Conservation (phyloP, 208 protist species). For the Trypanosoma platydactyli region DNA sequence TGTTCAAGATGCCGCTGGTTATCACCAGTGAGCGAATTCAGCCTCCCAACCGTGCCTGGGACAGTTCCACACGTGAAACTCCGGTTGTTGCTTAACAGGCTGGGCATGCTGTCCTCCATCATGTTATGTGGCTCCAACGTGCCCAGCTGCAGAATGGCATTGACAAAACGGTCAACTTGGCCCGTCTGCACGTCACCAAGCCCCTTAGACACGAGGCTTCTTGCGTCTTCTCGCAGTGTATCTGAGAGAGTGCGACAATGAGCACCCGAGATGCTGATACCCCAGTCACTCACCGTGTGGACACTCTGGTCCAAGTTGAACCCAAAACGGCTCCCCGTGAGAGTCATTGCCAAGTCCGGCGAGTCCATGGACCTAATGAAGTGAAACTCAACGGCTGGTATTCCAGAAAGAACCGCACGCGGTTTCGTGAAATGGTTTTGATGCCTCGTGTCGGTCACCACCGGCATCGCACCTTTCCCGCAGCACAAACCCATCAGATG, state of each 20-base stretch:
- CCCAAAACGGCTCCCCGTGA: constrained; percentile 20
- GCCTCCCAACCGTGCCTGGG: background rate
- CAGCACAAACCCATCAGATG: constrained; percentile 23
- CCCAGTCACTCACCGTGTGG: constrained; percentile 35
- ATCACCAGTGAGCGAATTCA: constrained; percentile 14
- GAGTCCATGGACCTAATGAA: constrained; percentile 38
- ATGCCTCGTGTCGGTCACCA: constrained; percentile 22
- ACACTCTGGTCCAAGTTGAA: constrained; percentile 47
- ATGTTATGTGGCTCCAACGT: constrained; percentile 33
- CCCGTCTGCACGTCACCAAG: constrained; percentile 52
- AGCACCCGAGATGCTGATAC: background rate
- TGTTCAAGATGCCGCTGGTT: constrained; percentile 44
- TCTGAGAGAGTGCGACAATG: background rate
- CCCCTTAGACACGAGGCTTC: constrained; percentile 66
- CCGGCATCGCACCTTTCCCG: constrained; percentile 15
- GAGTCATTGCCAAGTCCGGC: constrained; percentile 1
- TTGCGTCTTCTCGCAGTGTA: constrained; percentile 39
- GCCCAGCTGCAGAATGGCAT: constrained; percentile 41
- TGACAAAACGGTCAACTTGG: constrained; percentile 54
- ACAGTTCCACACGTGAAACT: background rate
- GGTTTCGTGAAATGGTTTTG: background rate
- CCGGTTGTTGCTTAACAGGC: background rate
- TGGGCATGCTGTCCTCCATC: constrained; percentile 49
- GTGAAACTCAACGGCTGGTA: constrained; percentile 57
- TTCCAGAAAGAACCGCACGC: background rate